phyloP scores from a whole-genome alignment of 2,329 filamentous ascomycete genomes.

The Scedosporium minutisporum region DNA sequence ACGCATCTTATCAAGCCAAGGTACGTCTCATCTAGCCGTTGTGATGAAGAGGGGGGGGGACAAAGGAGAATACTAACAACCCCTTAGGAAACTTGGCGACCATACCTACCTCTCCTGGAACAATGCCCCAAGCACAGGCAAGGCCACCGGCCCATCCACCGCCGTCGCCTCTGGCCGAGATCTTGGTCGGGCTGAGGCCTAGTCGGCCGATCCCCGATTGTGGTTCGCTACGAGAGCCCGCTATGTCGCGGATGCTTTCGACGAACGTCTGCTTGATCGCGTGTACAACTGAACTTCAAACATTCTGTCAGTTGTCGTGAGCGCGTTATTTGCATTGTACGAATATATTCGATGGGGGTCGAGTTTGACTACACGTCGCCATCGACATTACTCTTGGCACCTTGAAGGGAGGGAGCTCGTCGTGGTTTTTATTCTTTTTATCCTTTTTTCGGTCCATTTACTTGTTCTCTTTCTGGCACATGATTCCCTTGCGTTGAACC shows the following conservation, averaged over 20 bases:
- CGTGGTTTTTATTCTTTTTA: too few species aligned
- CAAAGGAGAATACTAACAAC: not conserved
- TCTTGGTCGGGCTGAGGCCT: constrained; percentile 32
- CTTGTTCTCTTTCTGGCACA: not conserved
- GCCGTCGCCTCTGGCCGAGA: constrained; percentile 49
- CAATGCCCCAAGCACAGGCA: constrained; percentile 38
- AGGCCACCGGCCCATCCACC: constrained; percentile 29
- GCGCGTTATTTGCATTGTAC: not conserved
- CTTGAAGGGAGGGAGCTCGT: not conserved
- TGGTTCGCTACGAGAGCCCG: not conserved
- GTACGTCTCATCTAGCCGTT: constrained; percentile 30
- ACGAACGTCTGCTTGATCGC: not conserved
- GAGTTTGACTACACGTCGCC: not conserved
- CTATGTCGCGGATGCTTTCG: not conserved
- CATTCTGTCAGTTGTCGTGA: not conserved
- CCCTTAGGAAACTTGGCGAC: constrained; percentile 79
- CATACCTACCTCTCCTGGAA: constrained; percentile 98
- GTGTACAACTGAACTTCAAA: not conserved
- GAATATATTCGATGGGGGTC: not conserved
- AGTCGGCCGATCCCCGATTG: constrained; percentile 12
- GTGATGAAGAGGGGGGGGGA: not conserved
- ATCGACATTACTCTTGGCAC: not conserved
- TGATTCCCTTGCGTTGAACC: not conserved
- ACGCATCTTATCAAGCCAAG: constrained; percentile 86
- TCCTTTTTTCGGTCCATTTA: not conserved